Evolutionary conservation across 2,329 filamentous ascomycete genomes (phyloP).

Genomic region (Lizonia empirigonia): DNA sequence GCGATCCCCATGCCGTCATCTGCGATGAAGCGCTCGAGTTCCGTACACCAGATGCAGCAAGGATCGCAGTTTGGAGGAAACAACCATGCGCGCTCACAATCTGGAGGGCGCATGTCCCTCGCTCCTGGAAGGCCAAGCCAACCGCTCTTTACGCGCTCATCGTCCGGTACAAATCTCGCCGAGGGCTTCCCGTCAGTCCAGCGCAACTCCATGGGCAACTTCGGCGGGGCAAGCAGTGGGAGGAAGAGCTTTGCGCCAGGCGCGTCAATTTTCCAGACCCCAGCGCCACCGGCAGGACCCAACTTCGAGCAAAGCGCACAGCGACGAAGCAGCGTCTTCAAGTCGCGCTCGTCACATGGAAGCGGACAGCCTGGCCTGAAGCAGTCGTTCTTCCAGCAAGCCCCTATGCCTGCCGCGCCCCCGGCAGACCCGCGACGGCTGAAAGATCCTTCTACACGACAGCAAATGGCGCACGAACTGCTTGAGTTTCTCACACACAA

Average conservation of each 20-base stretch:
- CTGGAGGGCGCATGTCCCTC: slow-evolving; percentile 82
- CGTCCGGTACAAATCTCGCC: slow-evolving; percentile 78
- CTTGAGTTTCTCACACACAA: slow-evolving; percentile 90
- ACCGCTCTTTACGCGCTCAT: slow-evolving; percentile 83
- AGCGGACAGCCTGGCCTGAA: slow-evolving; percentile 70
- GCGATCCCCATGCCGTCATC: slow-evolving; percentile 89
- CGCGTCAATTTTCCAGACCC: slow-evolving; percentile 54
- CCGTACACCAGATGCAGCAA: slow-evolving; percentile 67
- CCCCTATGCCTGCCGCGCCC: slow-evolving; percentile 78
- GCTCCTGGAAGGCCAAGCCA: slow-evolving; percentile 80
- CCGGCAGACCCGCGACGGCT: slow-evolving; percentile 86
- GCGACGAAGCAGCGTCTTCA: slow-evolving; percentile 74
- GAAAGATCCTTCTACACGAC: slow-evolving; percentile 78
- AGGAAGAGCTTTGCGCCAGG: slow-evolving; percentile 73
- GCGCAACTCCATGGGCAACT: slow-evolving; percentile 77
- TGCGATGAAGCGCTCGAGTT: slow-evolving; percentile 90
- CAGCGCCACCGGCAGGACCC: slow-evolving; percentile 52
- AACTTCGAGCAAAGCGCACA: slow-evolving; percentile 62
- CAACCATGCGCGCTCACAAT: slow-evolving; percentile 80
- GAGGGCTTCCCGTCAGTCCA: slow-evolving; percentile 86
- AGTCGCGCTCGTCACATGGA: slow-evolving; percentile 64
- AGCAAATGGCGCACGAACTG: slow-evolving; percentile 83
- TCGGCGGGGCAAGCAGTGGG: slow-evolving; percentile 59
- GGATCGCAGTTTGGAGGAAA: slow-evolving; percentile 63
- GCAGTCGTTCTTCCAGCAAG: slow-evolving; percentile 94